Evolutionary conservation across 441 rosid genomes (phyloP).

Genomic region (Eutrema salsugineum): DNA sequence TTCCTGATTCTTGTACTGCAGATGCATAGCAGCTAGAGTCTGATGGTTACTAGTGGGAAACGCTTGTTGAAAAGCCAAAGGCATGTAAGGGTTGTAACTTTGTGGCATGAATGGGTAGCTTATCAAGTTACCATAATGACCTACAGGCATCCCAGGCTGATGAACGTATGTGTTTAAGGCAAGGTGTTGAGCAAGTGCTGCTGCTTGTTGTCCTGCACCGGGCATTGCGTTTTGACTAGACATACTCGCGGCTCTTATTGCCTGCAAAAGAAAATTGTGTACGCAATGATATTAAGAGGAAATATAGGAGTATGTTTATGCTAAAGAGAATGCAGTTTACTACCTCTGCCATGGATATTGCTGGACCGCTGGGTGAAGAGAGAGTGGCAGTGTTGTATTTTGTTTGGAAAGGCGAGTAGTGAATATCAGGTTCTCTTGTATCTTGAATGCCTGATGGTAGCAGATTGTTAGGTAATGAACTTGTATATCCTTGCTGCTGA

Average conservation of each 20-base stretch:
- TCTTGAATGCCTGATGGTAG: constrained; percentile 62
- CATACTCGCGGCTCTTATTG: constrained; percentile 55
- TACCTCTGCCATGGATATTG: constrained; percentile 79
- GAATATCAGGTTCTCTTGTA: constrained; percentile 70
- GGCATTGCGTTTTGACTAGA: constrained; percentile 32
- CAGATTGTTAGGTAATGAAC: constrained; percentile 63
- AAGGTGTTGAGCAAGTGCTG: constrained; percentile 70
- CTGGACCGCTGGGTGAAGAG: constrained; percentile 60
- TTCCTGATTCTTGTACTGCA: constrained; percentile 85
- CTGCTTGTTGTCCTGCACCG: constrained; percentile 18
- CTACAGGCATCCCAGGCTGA: constrained; percentile 77
- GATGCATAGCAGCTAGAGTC: constrained; percentile 73
- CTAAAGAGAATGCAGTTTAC: background rate
- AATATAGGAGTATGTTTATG: background rate
- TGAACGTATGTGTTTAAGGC: constrained; percentile 78
- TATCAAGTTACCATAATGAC: constrained; percentile 79
- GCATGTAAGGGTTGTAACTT: constrained; percentile 73
- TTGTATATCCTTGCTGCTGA: constrained; percentile 64
- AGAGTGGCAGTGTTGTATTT: constrained; percentile 55
- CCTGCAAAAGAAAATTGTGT: constrained; percentile 36
- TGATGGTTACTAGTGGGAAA: constrained; percentile 71
- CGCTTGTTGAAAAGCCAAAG: constrained; percentile 81
- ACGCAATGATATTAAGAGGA: background rate
- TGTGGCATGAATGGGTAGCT: constrained; percentile 84
- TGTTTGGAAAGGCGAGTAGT: constrained; percentile 80